Conservation (phyloP, 495 filamentous ascomycete species). For the Neurospora sp. region DNA sequence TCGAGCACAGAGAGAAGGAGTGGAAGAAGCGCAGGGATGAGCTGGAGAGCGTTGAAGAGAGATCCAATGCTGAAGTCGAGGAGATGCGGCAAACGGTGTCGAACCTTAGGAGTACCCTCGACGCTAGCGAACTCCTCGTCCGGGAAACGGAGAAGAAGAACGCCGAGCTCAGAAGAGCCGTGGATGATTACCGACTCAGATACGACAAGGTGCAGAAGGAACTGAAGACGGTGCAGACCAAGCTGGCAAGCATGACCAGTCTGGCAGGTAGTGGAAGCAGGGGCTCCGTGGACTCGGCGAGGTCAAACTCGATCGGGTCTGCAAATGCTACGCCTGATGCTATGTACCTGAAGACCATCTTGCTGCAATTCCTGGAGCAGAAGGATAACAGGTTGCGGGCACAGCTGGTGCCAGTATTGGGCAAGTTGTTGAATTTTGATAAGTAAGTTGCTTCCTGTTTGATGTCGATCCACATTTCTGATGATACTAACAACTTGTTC, state of each 20-base stretch:
- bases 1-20: slow-evolving; percentile 52
- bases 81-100: slow-evolving; percentile 71
- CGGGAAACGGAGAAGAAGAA: slow-evolving; percentile 74
- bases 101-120: slow-evolving; percentile 67
- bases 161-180: slow-evolving; percentile 56
- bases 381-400: slow-evolving; percentile 83
- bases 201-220: slow-evolving; percentile 76
- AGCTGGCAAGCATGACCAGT: slow-evolving; percentile 11
- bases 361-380: slow-evolving; percentile 90
- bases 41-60: slow-evolving; percentile 57
- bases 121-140: slow-evolving; percentile 78
- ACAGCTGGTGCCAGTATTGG: slow-evolving; percentile 85
- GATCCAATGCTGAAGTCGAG: slow-evolving; percentile 56
- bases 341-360: slow-evolving; percentile 89
- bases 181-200: slow-evolving; percentile 66
- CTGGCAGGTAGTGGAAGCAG: slow-evolving; percentile 12
- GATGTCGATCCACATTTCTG: neutral
- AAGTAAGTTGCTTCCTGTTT: slow-evolving; percentile 44
- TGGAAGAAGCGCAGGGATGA: slow-evolving; percentile 65
- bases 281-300: slow-evolving; percentile 2
- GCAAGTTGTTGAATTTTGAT: slow-evolving; percentile 86
- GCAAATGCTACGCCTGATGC: slow-evolving; percentile 49
- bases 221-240: slow-evolving; percentile 31
- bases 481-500: slow-evolving; percentile 7
- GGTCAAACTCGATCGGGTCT: neutral